Base-by-base conservation (phyloP, 2,329 filamentous ascomycete species). In the Thielaviopsis ethacetica region DNA sequence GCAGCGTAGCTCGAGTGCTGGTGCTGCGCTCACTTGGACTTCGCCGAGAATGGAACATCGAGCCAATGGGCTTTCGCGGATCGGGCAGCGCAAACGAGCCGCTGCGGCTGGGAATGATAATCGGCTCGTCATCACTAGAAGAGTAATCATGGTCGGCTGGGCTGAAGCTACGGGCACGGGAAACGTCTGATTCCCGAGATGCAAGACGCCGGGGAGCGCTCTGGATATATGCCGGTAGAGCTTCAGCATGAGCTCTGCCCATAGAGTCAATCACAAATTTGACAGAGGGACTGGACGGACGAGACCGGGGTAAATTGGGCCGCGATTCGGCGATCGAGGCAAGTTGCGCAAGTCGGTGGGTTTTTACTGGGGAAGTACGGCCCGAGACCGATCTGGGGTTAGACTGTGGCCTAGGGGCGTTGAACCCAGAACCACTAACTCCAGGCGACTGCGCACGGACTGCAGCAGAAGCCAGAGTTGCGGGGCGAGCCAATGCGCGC, bases 261-360 rank as follows among this genome's bases (percentile, higher is more conserved):
- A 76, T 76, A n/a, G 78, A 73, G 64, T 84, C 81, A 62, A 85
- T 83, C 17, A 75, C 81, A 62, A 85, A 82, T 64, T 78, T 81
- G 6, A 84, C 79, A 50, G 81, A 77, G 0, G 79, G 76, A 51
- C 78, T 73, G 44, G 75, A 77, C 0, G 79, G 76, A 49, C 78
- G 73, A 44, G 75, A 73, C 56, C 73, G 70, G 1, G 75, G 69
- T 1, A 71, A 44, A 17, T 53, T 60, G 13, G 44, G 69, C 1
- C 71, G 66, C 12, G 73, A 68, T 65, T 84, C 82, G 0, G 80
- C 80, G 30, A 84, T 84, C 1, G 81, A 81, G 0, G 73, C 75
- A 2, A 77, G 73, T 6, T 80, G 66, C 13, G 77, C 74, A 53
- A 74, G 71, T 60, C 78, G 74, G 44, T 70, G 69, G 34, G 64